Conservation (phyloP, 345 rosid genomes). For the Acer saccharum region DNA sequence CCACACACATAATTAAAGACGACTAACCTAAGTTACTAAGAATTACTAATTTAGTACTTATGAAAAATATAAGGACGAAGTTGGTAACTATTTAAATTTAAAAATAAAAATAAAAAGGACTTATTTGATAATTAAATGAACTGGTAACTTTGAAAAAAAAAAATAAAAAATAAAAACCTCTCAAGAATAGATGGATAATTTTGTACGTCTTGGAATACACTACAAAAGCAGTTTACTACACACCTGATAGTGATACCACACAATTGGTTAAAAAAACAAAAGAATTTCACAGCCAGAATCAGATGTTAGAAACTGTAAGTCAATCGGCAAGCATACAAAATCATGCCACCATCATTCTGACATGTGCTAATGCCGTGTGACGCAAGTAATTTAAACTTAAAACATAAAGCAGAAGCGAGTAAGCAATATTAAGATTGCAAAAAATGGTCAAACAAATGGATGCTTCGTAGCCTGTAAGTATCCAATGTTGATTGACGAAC, state of each 20-base stretch:
- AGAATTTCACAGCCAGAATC: neutral
- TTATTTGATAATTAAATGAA: neutral
- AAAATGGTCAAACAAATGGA: neutral
- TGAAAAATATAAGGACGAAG: no score
- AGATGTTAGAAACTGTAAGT: neutral
- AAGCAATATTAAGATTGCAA: neutral
- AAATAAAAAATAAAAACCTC: neutral
- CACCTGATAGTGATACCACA: neutral
- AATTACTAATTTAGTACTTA: no score
- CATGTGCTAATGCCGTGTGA: neutral
- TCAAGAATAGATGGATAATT: neutral
- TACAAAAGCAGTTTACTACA: neutral
- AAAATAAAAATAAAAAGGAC: no score
- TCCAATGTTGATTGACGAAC: neutral
- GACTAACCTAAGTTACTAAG: no score
- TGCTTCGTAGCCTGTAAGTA: neutral
- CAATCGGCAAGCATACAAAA: neutral
- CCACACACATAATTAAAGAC: no score
- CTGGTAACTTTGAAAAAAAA: neutral
- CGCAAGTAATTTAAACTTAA: neutral
- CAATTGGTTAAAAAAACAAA: neutral
- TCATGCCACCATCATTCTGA: neutral
- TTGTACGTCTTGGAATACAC: neutral
- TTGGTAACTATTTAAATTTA: no score
- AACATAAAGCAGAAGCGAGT: neutral